Conservation (phyloP, 2,329 filamentous ascomycete genomes). For the Penicillium sp. region DNA sequence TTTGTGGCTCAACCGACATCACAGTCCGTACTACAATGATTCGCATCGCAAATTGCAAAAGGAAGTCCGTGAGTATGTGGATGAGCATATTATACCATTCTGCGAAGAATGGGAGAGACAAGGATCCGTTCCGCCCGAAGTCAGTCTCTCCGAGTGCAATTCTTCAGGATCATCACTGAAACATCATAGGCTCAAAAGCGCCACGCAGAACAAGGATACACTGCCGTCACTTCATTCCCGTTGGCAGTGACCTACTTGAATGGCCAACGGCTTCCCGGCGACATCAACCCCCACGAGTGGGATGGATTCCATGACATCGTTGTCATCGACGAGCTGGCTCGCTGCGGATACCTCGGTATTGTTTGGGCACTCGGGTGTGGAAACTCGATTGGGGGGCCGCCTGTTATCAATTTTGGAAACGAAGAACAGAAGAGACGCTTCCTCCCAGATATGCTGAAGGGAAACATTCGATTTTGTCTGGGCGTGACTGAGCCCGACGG, state of each 20-base stretch:
- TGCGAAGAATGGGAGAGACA: constrained; percentile 29
- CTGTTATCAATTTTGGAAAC: constrained; percentile 32
- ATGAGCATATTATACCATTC: constrained; percentile 25
- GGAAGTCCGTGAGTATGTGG: constrained; percentile 27
- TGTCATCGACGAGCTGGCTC: constrained; percentile 39
- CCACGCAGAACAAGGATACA: constrained; percentile 18
- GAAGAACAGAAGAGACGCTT: constrained; percentile 44
- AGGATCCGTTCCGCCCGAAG: constrained; percentile 26
- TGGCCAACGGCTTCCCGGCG: constrained; percentile 26
- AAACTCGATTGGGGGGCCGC: constrained; percentile 35
- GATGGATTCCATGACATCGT: constrained; percentile 42
- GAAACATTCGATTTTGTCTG: constrained; percentile 60
- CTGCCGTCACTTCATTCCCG: constrained; percentile 19
- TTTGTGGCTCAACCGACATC: constrained; percentile 23
- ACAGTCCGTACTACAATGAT: constrained; percentile 25
- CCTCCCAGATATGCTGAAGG: constrained; percentile 58
- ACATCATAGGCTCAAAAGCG: background rate
- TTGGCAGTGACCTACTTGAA: constrained; percentile 17
- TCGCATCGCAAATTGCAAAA: constrained; percentile 24
- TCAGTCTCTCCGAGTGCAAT: constrained; percentile 5
- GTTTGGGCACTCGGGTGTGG: constrained; percentile 35
- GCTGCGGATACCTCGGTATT: constrained; percentile 34
- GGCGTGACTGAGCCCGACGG: constrained; percentile 55
- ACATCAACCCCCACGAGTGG: constrained; percentile 32
- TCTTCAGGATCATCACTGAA: background rate